Conservation (phyloP, 2,329 filamentous ascomycete species). For the Zopfia rhizophila region DNA sequence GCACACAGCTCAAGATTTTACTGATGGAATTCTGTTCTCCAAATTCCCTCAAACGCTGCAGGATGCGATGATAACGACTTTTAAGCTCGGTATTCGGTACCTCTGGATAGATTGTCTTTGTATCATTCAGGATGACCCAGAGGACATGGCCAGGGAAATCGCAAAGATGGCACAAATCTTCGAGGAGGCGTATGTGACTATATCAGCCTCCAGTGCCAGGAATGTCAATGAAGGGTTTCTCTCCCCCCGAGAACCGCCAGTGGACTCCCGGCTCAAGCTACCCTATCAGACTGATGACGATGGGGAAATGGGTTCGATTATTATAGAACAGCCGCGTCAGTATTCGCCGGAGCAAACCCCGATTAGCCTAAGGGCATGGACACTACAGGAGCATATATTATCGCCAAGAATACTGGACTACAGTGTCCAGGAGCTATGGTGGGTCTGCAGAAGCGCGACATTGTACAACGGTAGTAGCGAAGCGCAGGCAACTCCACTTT, state of each 20-base stretch:
- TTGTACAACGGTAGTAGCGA: not conserved
- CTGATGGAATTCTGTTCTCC: slow-evolving; percentile 11
- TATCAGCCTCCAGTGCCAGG: slow-evolving; percentile 16
- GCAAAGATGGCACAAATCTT: slow-evolving; percentile 24
- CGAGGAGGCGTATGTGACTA: slow-evolving; percentile 19
- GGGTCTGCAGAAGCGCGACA: slow-evolving; percentile 5
- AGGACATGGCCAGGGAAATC: slow-evolving; percentile 19
- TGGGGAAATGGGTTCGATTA: slow-evolving; percentile 7
- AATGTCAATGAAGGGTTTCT: slow-evolving; percentile 19
- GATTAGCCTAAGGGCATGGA: slow-evolving; percentile 17
- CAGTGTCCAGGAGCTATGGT: slow-evolving; percentile 9
- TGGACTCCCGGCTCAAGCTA: slow-evolving; percentile 1
- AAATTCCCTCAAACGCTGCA: slow-evolving; percentile 19
- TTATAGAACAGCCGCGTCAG: slow-evolving; percentile 12
- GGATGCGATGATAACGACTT: slow-evolving; percentile 21
- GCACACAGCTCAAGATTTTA: slow-evolving; percentile 13
- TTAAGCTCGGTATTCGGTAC: slow-evolving; percentile 15
- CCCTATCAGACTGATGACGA: slow-evolving; percentile 3
- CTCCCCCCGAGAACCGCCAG: not conserved
- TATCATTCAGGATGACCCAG: slow-evolving; percentile 24
- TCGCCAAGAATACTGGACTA: slow-evolving; percentile 13
- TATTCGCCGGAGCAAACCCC: slow-evolving; percentile 16
- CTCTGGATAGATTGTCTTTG: slow-evolving; percentile 28
- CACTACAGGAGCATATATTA: slow-evolving; percentile 19
- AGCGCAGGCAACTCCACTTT: not conserved